phyloP scores from a whole-genome alignment of 140 eudicot species.

The Stevia rebaudiana region DNA sequence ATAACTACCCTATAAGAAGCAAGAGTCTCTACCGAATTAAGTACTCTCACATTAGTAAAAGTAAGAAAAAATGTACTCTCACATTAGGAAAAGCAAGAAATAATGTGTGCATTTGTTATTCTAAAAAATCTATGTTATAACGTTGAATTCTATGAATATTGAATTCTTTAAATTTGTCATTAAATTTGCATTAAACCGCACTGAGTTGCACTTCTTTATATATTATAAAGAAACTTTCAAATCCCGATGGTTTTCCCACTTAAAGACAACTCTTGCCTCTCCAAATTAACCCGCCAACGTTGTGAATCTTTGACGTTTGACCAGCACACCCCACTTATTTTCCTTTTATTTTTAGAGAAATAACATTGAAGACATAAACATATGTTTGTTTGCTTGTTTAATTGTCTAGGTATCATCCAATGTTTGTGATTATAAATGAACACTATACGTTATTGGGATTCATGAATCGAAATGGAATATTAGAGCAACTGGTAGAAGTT shows the following conservation, averaged over 20 bases:
- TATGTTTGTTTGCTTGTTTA: neutral
- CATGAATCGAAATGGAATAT: too few species aligned
- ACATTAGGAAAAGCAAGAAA: too few species aligned
- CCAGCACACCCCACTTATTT: conserved; percentile 12
- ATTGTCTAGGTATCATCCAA: neutral
- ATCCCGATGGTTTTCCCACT: conserved; percentile 26
- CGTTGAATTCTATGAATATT: conserved; percentile 5
- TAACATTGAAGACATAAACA: neutral
- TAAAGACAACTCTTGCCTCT: conserved; percentile 28
- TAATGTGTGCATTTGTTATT: neutral
- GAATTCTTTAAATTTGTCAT: conserved; percentile 19
- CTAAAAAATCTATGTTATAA: neutral
- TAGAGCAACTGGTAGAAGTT: too few species aligned
- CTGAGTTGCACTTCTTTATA: conserved; percentile 26
- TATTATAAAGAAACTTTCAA: conserved; percentile 17
- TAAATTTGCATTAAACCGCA: conserved; percentile 28
- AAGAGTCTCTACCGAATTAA: too few species aligned
- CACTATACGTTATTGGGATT: too few species aligned
- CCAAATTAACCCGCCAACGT: conserved; percentile 27
- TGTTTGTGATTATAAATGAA: neutral
- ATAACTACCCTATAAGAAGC: too few species aligned
- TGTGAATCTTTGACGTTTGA: conserved; percentile 37
- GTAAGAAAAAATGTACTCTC: too few species aligned
- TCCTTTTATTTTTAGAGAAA: neutral
- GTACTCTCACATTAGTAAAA: too few species aligned